A percentile compares a stretch with the other conserved stretches of the same genome.
Conservation (phyloP, 257 asterid species). For the Capsicum baccatum region DNA sequence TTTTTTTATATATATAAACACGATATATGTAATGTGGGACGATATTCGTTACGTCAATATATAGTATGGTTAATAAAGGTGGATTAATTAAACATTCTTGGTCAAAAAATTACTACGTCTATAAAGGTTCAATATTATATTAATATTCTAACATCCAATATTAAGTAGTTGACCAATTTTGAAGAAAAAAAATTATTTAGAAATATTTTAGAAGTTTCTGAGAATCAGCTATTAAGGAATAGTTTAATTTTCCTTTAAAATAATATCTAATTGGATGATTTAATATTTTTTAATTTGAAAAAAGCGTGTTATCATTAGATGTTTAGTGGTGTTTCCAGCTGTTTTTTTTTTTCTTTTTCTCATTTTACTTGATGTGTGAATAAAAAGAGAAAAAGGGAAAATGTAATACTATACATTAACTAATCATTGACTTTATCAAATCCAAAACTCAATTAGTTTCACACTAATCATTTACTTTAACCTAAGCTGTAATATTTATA, state of each 20-base stretch:
- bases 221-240: neutral
- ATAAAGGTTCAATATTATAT: neutral
- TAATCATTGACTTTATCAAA: constrained; percentile 1
- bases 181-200: neutral
- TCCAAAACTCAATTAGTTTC: neutral
- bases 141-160: neutral
- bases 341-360: neutral
- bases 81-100: neutral
- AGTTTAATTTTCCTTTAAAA: neutral
- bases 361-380: neutral
- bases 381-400: neutral
- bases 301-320: neutral
- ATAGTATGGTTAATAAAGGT: neutral
- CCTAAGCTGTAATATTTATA: neutral
- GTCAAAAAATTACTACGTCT: neutral
- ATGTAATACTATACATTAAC: neutral
- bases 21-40: neutral
- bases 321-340: constrained; percentile 2
- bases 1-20: too few species aligned
- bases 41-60: neutral
- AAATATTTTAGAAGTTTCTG: neutral
- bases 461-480: constrained; percentile 14
- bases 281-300: neutral
- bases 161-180: neutral
- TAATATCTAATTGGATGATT: neutral